Conservation (phyloP, 805 yeast species). For the Yarrowia alimentaria region DNA sequence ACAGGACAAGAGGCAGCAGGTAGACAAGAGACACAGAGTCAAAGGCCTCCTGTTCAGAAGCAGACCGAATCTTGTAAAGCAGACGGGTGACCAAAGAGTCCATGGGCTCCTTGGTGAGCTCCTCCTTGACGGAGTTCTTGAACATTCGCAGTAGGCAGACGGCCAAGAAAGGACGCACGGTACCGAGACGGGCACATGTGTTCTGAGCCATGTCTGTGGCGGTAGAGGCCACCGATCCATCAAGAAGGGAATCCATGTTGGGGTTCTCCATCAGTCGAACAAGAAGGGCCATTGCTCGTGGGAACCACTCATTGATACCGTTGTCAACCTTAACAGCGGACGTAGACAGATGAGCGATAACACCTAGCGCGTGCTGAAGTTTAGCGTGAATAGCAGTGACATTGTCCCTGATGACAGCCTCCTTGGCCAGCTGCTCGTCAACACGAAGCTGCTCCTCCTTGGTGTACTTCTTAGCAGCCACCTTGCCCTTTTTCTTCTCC, state of each 20-base stretch:
- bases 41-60: conserved; percentile 64
- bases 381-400: conserved; percentile 45
- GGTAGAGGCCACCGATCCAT: conserved; percentile 34
- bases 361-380: conserved; percentile 50
- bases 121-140: conserved; percentile 45
- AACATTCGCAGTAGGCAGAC: conserved; percentile 62
- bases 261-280: conserved; percentile 46
- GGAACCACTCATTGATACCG: conserved; percentile 69
- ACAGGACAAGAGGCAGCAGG: conserved; percentile 68
- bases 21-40: conserved; percentile 69
- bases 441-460: conserved; percentile 72
- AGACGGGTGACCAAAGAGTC: conserved; percentile 59
- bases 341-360: conserved; percentile 54
- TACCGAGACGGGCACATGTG: conserved; percentile 52
- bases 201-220: conserved; percentile 39
- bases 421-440: conserved; percentile 61
- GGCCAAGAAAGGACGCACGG: conserved; percentile 56
- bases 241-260: conserved; percentile 28
- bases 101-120: conserved; percentile 52
- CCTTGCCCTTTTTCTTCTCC: conserved; percentile 35
- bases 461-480: conserved; percentile 53
- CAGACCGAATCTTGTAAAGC: conserved; percentile 70
- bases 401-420: conserved; percentile 52
- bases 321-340: conserved; percentile 57
- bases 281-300: conserved; percentile 55